Base-by-base conservation (phyloP, 164 flowering plant species). In the grape (Vitis vinifera) region DNA sequence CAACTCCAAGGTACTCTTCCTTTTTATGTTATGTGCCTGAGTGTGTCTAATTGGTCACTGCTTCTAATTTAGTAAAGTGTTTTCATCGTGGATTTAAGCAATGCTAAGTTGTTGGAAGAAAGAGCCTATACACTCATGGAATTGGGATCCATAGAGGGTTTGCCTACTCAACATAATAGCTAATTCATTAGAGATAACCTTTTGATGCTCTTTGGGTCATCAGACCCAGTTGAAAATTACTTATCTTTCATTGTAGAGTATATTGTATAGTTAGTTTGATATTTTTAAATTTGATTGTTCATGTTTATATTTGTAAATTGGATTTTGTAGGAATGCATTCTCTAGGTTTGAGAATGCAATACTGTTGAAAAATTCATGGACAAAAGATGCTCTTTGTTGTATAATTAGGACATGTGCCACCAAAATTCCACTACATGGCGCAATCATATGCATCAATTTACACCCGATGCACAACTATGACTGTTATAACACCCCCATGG, bases 71-170 rank as follows among this genome's bases (percentile, higher is more conserved):
- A 49, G 23, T 61, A 49, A 49, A n/a, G 44, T 9, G 44, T 29
- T 63, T 51, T 16, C 8, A 15, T 59, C 10, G 50, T 82, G 71
- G 30, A 44, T 51, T 71, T 65, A 92, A 96, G 89, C 62, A 65
- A 73, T 79, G 23, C 75, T 76, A 5, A 75, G 73, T 75, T 63
- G 78, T 47, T 73, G 92, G 71, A 96, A 86, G 90, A 91, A 86
- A 63, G 77, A 76, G 15, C 66, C 72, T 9, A 55, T 82, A 10
- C 82, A 82, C 55, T 83, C 93, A 48, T 96, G 95, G 97, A 91
- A 89, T 68, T 96, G 97, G 98, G 98, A 96, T 23, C 49, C 75
- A 1, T 98, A 91, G 68, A 83, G 99, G 76, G 85, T 86, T 15
- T 77, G 93, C 56, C 85, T 93, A 59, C 76, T 93, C 57, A 86